Evolutionary conservation across 2,329 filamentous ascomycete species (phyloP).

Genomic region (Aspergillus persii): DNA sequence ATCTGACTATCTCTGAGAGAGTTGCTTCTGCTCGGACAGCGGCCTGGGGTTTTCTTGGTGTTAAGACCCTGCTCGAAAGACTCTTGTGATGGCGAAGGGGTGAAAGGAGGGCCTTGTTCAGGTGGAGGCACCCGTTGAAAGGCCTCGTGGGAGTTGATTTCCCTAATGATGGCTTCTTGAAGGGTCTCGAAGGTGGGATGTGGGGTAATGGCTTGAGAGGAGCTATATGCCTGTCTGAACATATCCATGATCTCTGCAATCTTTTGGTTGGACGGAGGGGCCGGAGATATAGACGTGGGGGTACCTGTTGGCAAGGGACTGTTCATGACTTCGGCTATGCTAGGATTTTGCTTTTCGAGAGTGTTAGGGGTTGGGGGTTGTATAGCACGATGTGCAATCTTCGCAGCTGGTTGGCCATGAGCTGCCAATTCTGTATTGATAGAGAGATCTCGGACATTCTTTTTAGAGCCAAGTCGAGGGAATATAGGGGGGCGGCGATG

Average conservation of each 20-base stretch:
- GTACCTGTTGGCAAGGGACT: constrained; percentile 35
- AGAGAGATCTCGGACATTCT: constrained; percentile 41
- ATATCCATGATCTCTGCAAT: constrained; percentile 43
- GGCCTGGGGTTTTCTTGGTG: constrained; percentile 9
- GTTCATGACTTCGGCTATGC: constrained; percentile 43
- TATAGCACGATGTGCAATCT: constrained; percentile 35
- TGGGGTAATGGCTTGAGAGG: constrained; percentile 27
- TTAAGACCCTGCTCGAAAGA: constrained; percentile 20
- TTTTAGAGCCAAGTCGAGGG: constrained; percentile 25
- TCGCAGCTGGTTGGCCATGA: constrained; percentile 27
- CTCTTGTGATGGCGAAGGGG: constrained; percentile 27
- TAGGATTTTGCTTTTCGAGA: constrained; percentile 27
- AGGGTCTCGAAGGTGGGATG: constrained; percentile 41
- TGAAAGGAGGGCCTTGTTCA: constrained; percentile 32
- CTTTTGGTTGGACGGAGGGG: constrained; percentile 30
- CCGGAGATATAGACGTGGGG: constrained; percentile 23
- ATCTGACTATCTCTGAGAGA: constrained; percentile 32
- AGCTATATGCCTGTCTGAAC: constrained; percentile 38
- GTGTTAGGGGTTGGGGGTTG: constrained; percentile 37
- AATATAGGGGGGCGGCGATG: constrained; percentile 16
- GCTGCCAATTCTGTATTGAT: constrained; percentile 41
- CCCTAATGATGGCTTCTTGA: constrained; percentile 44
- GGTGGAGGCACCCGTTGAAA: constrained; percentile 37
- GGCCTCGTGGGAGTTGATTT: constrained; percentile 46
- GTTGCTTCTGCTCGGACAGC: constrained; percentile 22